Percentiles rank a stretch among this genome's conserved stretches.
phyloP scores from a whole-genome alignment of 2,329 filamentous ascomycete genomes.

The Fusarium metavorans region DNA sequence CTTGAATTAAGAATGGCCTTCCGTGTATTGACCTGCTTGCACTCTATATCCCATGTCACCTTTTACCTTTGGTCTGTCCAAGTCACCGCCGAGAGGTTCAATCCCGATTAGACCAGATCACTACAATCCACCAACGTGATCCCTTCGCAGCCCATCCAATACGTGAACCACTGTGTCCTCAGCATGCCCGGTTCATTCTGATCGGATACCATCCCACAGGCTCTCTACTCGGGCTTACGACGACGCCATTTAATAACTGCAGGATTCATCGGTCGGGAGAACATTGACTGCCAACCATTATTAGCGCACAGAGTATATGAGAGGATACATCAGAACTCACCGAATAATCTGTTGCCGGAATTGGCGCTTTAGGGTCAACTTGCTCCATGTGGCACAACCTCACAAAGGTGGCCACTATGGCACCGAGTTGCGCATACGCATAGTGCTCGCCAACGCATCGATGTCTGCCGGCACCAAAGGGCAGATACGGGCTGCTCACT shows the following conservation, averaged over 20 bases:
- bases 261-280: constrained; percentile 40
- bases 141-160: background rate
- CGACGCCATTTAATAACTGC: constrained; percentile 33
- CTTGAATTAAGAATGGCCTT: too few species aligned
- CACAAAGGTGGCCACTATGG: constrained; percentile 82
- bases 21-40: background rate
- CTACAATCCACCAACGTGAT: background rate
- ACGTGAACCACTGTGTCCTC: background rate
- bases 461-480: constrained; percentile 94
- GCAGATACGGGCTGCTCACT: constrained; percentile 87
- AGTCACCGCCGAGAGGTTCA: background rate
- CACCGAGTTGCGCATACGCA: constrained; percentile 89
- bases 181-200: background rate
- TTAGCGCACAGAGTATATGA: background rate
- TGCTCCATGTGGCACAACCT: constrained; percentile 77
- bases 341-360: constrained; percentile 73
- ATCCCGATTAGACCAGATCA: background rate
- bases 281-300: constrained; percentile 27
- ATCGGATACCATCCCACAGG: background rate
- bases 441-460: constrained; percentile 97
- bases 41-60: background rate
- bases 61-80: background rate
- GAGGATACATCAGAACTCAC: constrained; percentile 44
- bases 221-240: background rate
- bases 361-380: constrained; percentile 67